phyloP scores from a whole-genome alignment of 225 moss, liverwort and hornwort genomes.

The Polytrichum commune region DNA sequence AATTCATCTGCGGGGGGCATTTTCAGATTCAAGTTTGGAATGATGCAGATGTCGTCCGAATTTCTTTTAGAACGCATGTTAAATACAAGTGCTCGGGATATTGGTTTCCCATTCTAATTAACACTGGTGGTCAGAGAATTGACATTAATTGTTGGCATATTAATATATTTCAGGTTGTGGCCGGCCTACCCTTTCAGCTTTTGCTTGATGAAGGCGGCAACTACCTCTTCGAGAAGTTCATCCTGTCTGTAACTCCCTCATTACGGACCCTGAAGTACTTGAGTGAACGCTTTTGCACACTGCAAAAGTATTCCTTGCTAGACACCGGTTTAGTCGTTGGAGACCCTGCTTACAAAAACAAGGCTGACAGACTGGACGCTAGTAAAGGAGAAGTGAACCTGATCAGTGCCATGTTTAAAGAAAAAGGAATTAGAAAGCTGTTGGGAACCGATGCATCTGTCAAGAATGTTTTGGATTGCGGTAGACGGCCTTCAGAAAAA shows the following conservation, averaged over 20 bases:
- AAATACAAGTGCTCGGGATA: no score
- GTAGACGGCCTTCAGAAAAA: constrained; percentile 2
- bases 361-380: not conserved
- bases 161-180: constrained; percentile 3
- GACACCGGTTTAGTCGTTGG: constrained; percentile 4
- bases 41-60: no score
- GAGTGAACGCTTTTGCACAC: constrained; percentile 10
- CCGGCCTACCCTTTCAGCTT: constrained; percentile 11
- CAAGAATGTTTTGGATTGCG: constrained; percentile 16
- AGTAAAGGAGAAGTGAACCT: not conserved
- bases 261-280: constrained; percentile 15
- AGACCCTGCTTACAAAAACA: constrained; percentile 3
- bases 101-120: no score
- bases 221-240: constrained; percentile 10
- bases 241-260: constrained; percentile 9
- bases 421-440: constrained; percentile 6
- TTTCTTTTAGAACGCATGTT: no score
- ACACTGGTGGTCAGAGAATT: no score
- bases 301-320: constrained; percentile 11
- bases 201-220: constrained; percentile 6
- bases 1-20: no score
- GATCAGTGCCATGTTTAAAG: not conserved
- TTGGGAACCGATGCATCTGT: constrained; percentile 15
- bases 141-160: no score
- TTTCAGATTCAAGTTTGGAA: no score